Conservation (phyloP, 2,329 filamentous ascomycete species). For the Fusarium buxicola region DNA sequence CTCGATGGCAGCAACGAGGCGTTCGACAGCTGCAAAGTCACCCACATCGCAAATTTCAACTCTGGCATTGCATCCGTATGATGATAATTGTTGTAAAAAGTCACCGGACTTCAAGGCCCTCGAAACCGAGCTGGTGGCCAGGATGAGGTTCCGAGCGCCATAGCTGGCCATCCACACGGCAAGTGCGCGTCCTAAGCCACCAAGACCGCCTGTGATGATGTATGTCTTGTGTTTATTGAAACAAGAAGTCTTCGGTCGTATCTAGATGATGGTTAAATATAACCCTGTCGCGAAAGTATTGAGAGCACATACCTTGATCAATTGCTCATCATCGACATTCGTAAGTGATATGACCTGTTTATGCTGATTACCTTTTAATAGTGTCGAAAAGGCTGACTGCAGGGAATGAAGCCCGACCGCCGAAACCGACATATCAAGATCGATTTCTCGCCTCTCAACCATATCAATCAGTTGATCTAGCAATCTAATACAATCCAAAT, state of each 20-base stretch:
- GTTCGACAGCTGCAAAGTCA: constrained; percentile 32
- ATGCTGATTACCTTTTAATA: constrained; percentile 3
- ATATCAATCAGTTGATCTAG: constrained; percentile 23
- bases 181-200: constrained; percentile 39
- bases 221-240: constrained; percentile 37
- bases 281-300: not conserved
- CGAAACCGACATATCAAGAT: constrained; percentile 10
- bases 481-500: constrained; percentile 7
- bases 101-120: constrained; percentile 31
- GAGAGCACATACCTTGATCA: constrained; percentile 27
- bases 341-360: constrained; percentile 35
- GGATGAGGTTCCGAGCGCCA: constrained; percentile 35
- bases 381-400: constrained; percentile 16
- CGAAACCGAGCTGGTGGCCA: constrained; percentile 37
- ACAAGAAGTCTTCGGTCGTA: constrained; percentile 31
- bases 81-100: constrained; percentile 37
- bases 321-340: not conserved
- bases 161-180: constrained; percentile 44
- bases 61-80: constrained; percentile 39
- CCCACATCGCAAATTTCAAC: constrained; percentile 40
- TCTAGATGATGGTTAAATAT: constrained; percentile 20
- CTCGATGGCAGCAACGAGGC: constrained; percentile 22
- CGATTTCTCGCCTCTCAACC: constrained; percentile 22
- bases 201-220: constrained; percentile 42
- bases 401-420: constrained; percentile 26